phyloP scores from a whole-genome alignment of 2,329 filamentous ascomycete species.

The Emergomyces orientalis region DNA sequence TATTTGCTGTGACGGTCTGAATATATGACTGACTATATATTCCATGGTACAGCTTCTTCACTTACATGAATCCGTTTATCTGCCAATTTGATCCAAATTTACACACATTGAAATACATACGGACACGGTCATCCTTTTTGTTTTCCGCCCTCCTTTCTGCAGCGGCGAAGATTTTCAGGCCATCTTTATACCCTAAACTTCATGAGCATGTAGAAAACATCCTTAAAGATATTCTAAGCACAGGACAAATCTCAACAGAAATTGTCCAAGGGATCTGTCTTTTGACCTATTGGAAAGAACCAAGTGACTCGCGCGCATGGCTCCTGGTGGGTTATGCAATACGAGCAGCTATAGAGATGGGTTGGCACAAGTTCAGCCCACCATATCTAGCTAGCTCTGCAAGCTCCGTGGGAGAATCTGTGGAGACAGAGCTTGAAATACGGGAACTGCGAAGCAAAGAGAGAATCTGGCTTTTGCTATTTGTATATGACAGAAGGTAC shows the following conservation, averaged over 20 bases:
- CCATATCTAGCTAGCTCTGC: background rate
- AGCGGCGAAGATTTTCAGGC: slow-evolving; percentile 31
- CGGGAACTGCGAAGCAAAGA: slow-evolving; percentile 30
- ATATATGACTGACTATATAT: background rate
- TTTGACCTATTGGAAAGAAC: slow-evolving; percentile 38
- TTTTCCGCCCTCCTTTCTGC: slow-evolving; percentile 29
- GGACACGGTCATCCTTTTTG: slow-evolving; percentile 30
- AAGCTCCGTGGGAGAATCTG: background rate
- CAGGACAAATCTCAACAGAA: slow-evolving; percentile 32
- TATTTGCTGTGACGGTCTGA: background rate
- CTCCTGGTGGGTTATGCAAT: slow-evolving; percentile 34
- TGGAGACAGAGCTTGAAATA: slow-evolving; percentile 13
- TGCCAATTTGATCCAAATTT: slow-evolving; percentile 33
- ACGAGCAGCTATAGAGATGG: slow-evolving; percentile 34
- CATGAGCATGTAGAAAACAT: slow-evolving; percentile 26
- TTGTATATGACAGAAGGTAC: slow-evolving; percentile 36
- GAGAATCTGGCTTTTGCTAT: slow-evolving; percentile 32
- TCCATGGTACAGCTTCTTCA: slow-evolving; percentile 27
- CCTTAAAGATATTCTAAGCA: slow-evolving; percentile 22
- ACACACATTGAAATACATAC: slow-evolving; percentile 32
- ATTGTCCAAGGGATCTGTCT: slow-evolving; percentile 30
- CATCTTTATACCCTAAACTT: slow-evolving; percentile 24
- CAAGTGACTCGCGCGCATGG: slow-evolving; percentile 35
- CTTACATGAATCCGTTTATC: slow-evolving; percentile 34
- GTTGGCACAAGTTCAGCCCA: slow-evolving; percentile 15